Base-by-base conservation (phyloP, 805 yeast species). In the Peterozyma toletana region DNA sequence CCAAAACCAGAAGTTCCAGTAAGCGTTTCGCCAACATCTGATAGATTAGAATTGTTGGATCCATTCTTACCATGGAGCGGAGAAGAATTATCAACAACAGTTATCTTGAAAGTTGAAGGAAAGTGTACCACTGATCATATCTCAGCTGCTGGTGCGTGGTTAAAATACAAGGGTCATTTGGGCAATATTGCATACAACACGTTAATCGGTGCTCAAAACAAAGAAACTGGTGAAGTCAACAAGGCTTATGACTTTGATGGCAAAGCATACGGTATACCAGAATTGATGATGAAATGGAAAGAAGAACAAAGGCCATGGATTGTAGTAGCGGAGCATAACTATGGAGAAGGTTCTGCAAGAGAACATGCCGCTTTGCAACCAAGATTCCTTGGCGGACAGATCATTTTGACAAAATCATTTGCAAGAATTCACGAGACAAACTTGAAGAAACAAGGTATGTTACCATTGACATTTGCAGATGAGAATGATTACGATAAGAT, bases 271-370 rank as follows among this genome's bases (percentile, higher is more conserved):
- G 77, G 89, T 27, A 93, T 93, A 51, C 99, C 99, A n/a, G 97
- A 88, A 53, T 75, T 90, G 48, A 93, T 93, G 96, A 84, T 82
- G 66, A 86, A 86, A 64, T 93, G 97, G 97, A 90, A 91, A 63
- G 70, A 79, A 41, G 93, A 87, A 48, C 54, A 66, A 14, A 76
- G 85, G 54, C 93, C 95, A 16, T 91, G 99, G 99, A 75, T 80
- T 52, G 97, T 93, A 38, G 84, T 93, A 51, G 98, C 97, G 43
- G 99, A 93, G 64, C 96, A 93, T 62, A 91, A 91, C 67, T 93
- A 91, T 59, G 99, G 99, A 68, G 99, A 91, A 71, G 99, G 99
- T 56, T 90, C 97, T 40, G 97, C 99, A 30, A 86, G 99, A 77
- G 99, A 91, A 65, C 99, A 91, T 59, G 99, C 99, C 38, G 98